Conservation (phyloP, 441 rosid species). For the Brassica balearica region DNA sequence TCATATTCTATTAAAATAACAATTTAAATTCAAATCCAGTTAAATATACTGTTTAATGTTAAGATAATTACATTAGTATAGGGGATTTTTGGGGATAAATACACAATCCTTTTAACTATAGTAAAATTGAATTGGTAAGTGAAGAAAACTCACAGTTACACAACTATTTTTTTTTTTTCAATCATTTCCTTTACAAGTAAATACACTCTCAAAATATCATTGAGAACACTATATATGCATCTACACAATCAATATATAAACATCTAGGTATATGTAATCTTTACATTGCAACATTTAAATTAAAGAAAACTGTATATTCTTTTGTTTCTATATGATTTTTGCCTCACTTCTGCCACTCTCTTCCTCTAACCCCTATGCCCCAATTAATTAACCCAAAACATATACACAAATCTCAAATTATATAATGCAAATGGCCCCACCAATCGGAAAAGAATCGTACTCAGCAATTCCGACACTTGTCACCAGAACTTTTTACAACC, state of each 20-base stretch:
- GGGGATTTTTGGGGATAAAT: not conserved
- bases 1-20: no score
- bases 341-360: constrained; percentile 36
- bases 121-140: not conserved
- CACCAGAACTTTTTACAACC: not conserved
- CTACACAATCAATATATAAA: constrained; percentile 31
- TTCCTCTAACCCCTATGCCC: constrained; percentile 35
- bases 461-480: constrained; percentile 4
- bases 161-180: constrained; percentile 15
- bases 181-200: constrained; percentile 25
- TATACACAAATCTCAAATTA: constrained; percentile 45
- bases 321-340: constrained; percentile 33
- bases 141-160: constrained; percentile 7
- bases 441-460: constrained; percentile 29
- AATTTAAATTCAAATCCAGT: not conserved
- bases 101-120: not conserved
- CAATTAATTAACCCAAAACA: constrained; percentile 38
- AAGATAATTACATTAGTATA: not conserved
- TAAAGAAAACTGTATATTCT: constrained; percentile 21
- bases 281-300: constrained; percentile 19
- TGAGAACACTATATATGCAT: constrained; percentile 28
- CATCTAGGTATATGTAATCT: constrained; percentile 28
- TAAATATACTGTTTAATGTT: not conserved
- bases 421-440: constrained; percentile 29
- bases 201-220: constrained; percentile 37